Conservation (phyloP, 441 rosid species). For the Mallotus repandus region DNA sequence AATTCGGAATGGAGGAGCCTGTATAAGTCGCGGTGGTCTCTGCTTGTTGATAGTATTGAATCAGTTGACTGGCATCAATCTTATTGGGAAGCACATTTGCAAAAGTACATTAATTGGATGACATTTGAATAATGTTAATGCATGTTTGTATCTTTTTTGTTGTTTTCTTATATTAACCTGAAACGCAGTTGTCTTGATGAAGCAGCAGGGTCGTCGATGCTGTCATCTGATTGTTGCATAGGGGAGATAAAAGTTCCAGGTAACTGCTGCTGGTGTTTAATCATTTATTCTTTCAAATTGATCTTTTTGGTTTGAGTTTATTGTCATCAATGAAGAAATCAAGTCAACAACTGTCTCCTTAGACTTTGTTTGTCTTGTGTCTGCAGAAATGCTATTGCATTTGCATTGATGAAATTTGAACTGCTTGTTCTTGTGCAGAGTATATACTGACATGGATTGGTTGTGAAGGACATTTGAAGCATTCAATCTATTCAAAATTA, state of each 20-base stretch:
- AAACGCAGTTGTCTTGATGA: slow-evolving; percentile 80
- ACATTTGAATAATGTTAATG: background rate
- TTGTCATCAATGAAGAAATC: background rate
- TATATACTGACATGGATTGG: slow-evolving; percentile 50
- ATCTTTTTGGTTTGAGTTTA: background rate
- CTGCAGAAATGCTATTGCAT: background rate
- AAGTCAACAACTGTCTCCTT: background rate
- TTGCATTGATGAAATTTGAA: slow-evolving; percentile 11
- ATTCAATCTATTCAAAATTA: slow-evolving; percentile 42
- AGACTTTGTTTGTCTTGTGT: background rate
- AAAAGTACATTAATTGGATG: slow-evolving; percentile 42
- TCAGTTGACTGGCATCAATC: slow-evolving; percentile 63
- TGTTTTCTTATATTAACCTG: slow-evolving; percentile 26
- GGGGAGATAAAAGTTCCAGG: slow-evolving; percentile 62
- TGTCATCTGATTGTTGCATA: slow-evolving; percentile 56
- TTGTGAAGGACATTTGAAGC: slow-evolving; percentile 36
- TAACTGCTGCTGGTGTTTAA: background rate
- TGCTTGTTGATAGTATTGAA: slow-evolving; percentile 25
- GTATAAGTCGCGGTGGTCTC: slow-evolving; percentile 70
- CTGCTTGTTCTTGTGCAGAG: slow-evolving; percentile 37
- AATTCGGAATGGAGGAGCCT: slow-evolving; percentile 56
- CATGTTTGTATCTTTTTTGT: slow-evolving; percentile 4
- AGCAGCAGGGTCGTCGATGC: slow-evolving; percentile 68
- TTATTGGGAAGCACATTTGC: slow-evolving; percentile 85
- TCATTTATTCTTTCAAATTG: no score